Conservation (phyloP, 2,329 filamentous ascomycete species). For the Fusarium pilosicola region DNA sequence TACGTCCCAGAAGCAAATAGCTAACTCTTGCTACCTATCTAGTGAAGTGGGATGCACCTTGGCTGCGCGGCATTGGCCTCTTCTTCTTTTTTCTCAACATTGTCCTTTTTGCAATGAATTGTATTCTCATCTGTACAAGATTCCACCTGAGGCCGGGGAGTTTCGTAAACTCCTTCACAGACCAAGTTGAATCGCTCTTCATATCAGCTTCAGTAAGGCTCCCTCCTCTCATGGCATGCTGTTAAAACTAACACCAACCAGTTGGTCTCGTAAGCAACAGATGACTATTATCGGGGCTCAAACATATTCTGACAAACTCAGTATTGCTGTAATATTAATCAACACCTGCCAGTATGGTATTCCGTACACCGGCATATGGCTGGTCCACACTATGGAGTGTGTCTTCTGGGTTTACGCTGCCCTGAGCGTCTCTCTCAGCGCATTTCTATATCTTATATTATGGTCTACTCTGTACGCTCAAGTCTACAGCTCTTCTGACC, state of each 20-base stretch:
- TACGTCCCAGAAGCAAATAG: background rate
- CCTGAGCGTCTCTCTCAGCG: constrained; percentile 73
- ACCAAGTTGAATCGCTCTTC: constrained; percentile 82
- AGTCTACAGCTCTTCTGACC: background rate
- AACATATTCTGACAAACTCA: constrained; percentile 46
- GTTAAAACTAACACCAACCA: constrained; percentile 33
- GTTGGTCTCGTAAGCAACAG: constrained; percentile 55
- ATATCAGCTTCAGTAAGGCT: constrained; percentile 70
- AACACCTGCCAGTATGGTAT: constrained; percentile 82
- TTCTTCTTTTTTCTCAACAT: constrained; percentile 73
- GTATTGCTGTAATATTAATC: constrained; percentile 79
- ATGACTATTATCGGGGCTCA: background rate
- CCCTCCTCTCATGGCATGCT: constrained; percentile 5
- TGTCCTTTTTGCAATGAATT: constrained; percentile 70
- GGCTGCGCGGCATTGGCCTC: constrained; percentile 67
- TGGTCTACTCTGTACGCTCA: constrained; percentile 67
- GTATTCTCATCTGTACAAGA: constrained; percentile 70
- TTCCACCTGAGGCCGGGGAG: constrained; percentile 77
- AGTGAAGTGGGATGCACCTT: constrained; percentile 53
- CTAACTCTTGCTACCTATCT: background rate
- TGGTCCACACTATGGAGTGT: constrained; percentile 67
- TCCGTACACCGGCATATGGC: constrained; percentile 69
- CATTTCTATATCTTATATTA: constrained; percentile 78
- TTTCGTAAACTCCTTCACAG: constrained; percentile 76
- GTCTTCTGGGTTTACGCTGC: constrained; percentile 80